Evolutionary conservation across 176 grass and related monocot species (phyloP), one percentile per base, ranked within the genome.

Genomic region (Alloteropsis semialata): DNA sequence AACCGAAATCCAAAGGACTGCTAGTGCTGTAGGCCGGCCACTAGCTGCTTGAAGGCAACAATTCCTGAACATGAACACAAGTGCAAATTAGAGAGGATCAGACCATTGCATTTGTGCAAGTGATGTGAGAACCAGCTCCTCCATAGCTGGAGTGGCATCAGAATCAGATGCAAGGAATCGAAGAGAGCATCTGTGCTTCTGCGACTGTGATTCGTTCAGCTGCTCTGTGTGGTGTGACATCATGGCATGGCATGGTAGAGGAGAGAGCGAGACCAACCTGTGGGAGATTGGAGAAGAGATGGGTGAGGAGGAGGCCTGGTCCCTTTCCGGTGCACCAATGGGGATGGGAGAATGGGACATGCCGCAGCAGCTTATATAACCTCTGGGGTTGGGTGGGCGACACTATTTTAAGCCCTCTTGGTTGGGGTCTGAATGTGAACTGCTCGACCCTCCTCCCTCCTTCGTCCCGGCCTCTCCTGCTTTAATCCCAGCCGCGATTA

Each of bases 321-420:
- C 82, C 76, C 85, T 86, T 89, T 85, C 76, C 44, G 84, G 75
- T 58, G 55, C 78, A 77, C 86, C 72, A 83, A 84, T 74, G 69
- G 33, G 80, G 59, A 14, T 49, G 45, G 1, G 61, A 53, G 61
- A 80, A 36, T 27, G 74, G 79, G 77, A 80, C 44, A 27, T 61
- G 72, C 55, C 15, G 59, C 81, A 84, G 8, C 83, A 18, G 46
- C 79, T 84, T 86, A 92, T 84, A 94, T 88, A 86, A 81, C 5
- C 69, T 76, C 70, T 22, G 58, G 67, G 81, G 38, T 25, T 15
- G 78, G 77, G 53, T 22, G 37, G n/a, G n/a, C 17, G 44, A 24
- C n/a, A 78, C 17, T 90, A 74, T 33, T 86, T 86, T 80, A 84
- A 75, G 50, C 59, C 61, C 61, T 67, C 82, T 89, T 69, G 65